A percentile compares a stretch with the other conserved stretches of the same genome.
Evolutionary conservation across 2,329 filamentous ascomycete genomes (phyloP).

Genomic region (Penicillium hordei): DNA sequence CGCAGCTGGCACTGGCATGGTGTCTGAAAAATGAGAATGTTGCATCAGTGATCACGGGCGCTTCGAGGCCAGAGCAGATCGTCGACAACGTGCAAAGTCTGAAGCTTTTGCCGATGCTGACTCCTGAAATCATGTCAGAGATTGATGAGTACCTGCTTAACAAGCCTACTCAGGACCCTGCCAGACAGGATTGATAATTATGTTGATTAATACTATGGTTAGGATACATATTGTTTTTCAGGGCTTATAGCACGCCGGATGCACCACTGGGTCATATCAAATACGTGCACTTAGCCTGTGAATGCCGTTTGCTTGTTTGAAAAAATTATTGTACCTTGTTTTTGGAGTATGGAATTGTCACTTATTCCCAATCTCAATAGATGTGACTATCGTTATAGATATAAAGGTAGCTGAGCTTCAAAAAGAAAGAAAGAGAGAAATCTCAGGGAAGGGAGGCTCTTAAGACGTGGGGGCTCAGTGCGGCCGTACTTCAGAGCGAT

Average conservation of each 20-base stretch:
- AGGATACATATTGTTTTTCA: not conserved
- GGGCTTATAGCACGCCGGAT: not conserved
- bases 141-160: slow-evolving; percentile 30
- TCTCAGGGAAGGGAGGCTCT: too few species aligned
- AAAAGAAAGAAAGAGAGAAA: too few species aligned
- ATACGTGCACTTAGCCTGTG: not conserved
- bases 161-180: not conserved
- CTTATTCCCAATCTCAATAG: too few species aligned
- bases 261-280: not conserved
- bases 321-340: too few species aligned
- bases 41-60: slow-evolving; percentile 44
- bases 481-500: too few species aligned
- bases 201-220: not conserved
- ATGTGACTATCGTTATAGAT: too few species aligned
- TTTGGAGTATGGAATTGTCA: too few species aligned
- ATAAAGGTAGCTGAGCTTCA: too few species aligned
- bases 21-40: slow-evolving; percentile 60
- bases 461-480: too few species aligned
- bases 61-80: slow-evolving; percentile 47
- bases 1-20: slow-evolving; percentile 61
- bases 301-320: not conserved
- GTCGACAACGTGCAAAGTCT: slow-evolving; percentile 48
- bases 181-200: not conserved
- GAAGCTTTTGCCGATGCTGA: slow-evolving; percentile 29
- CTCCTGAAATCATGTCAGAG: slow-evolving; percentile 43